Percentiles rank a stretch among this genome's conserved stretches.
These are phyloP conservation scores for Spizellomyces punctatus DNA, from an alignment of 192 early-diverging fungal species.

Conservation along the genomic window DNA sequence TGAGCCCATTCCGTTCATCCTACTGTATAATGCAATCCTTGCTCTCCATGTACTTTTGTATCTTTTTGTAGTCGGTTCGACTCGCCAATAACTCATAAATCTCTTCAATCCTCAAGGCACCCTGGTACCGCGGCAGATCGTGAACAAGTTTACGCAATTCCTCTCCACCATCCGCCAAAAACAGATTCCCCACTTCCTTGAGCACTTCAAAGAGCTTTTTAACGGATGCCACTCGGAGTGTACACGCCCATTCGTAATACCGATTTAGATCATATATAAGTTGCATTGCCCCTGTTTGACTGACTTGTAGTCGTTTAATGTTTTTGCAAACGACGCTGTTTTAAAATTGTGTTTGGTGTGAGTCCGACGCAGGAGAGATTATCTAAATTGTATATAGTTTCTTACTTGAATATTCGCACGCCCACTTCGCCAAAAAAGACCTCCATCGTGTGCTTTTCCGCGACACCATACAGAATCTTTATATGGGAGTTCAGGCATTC, in stretches of 20 bases:
- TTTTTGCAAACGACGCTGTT: slow-evolving; percentile 79
- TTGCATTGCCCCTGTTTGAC: slow-evolving; percentile 84
- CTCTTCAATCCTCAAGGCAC: slow-evolving; percentile 74
- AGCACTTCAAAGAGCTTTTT: slow-evolving; percentile 75
- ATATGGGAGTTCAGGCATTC: slow-evolving; percentile 78
- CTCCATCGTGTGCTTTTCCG: slow-evolving; percentile 84
- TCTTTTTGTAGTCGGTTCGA: slow-evolving; percentile 77
- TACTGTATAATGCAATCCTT: slow-evolving; percentile 56
- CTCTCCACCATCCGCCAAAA: slow-evolving; percentile 68
- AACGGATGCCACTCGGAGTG: slow-evolving; percentile 63
- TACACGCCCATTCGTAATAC: slow-evolving; percentile 73
- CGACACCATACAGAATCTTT: slow-evolving; percentile 69
- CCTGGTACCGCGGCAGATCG: slow-evolving; percentile 74
- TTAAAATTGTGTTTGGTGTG: background rate
- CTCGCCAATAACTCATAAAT: slow-evolving; percentile 79
- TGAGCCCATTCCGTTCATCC: too few species aligned
- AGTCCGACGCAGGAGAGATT: background rate
- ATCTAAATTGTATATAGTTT: background rate
- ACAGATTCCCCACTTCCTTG: slow-evolving; percentile 82
- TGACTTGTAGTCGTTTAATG: slow-evolving; percentile 78
- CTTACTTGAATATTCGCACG: slow-evolving; percentile 83
- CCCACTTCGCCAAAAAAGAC: slow-evolving; percentile 92
- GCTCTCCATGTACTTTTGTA: slow-evolving; percentile 73
- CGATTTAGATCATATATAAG: slow-evolving; percentile 85
- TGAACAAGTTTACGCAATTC: slow-evolving; percentile 79